A percentile compares a stretch with the other conserved stretches of the same genome.
Evolutionary conservation across 73 alveolate species (phyloP).

Genomic region (Symbiodinium pilosum): DNA sequence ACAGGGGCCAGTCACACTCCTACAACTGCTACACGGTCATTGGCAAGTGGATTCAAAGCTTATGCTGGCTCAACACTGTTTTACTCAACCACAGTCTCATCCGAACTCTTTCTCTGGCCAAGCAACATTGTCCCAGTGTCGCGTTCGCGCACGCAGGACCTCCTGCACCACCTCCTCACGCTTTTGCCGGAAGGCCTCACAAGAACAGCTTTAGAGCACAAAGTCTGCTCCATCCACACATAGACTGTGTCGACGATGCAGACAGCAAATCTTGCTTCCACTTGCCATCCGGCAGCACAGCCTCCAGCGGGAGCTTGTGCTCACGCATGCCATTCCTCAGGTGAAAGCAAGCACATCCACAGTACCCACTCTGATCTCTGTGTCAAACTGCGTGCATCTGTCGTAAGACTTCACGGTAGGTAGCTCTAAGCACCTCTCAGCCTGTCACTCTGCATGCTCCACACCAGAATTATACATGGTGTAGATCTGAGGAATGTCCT

Average conservation of each 20-base stretch:
- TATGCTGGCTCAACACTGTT: no score
- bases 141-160: constrained; percentile 86
- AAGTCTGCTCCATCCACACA: no score
- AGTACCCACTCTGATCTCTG: not conserved
- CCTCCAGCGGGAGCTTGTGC: constrained; percentile 92
- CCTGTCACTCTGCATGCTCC: constrained; percentile 17
- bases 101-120: not conserved
- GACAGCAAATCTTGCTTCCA: no score
- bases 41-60: not conserved
- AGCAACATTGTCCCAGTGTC: constrained; percentile 75
- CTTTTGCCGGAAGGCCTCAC: constrained; percentile 83
- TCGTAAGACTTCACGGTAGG: no score
- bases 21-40: not conserved
- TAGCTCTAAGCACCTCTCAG: not conserved
- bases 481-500: constrained; percentile 92
- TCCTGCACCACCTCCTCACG: constrained; percentile 88
- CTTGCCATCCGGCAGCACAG: no score
- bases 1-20: not conserved
- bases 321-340: constrained; percentile 69
- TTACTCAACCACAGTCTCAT: not conserved
- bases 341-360: not conserved
- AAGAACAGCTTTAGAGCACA: not conserved
- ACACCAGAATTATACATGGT: constrained; percentile 81
- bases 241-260: no score
- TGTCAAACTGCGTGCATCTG: no score